Evolutionary conservation across 306 rosid species (phyloP).

Genomic region (Casuarina cunninghamiana): DNA sequence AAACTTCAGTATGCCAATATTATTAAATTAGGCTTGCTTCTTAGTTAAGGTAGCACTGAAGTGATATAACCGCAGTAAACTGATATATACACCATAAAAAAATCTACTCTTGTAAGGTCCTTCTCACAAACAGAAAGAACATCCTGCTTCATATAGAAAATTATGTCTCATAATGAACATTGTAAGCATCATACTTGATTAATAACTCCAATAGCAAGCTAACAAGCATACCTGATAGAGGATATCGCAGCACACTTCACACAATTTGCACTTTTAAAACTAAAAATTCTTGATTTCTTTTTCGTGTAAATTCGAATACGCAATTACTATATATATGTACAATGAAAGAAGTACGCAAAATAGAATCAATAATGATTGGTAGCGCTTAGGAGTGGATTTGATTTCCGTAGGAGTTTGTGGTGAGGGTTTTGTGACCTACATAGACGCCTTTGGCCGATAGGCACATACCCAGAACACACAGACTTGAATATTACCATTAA

Average conservation of each 20-base stretch:
- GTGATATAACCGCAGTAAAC: neutral
- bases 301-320: neutral
- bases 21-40: neutral
- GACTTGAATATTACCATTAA: neutral
- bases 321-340: neutral
- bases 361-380: too few species aligned
- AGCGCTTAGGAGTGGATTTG: too few species aligned
- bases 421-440: neutral
- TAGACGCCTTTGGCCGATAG: neutral
- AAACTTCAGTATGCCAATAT: neutral
- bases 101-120: neutral
- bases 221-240: slow-evolving; percentile 8
- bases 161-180: slow-evolving; percentile 3
- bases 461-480: neutral
- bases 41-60: neutral
- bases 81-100: neutral
- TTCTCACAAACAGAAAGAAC: neutral
- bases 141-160: neutral
- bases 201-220: slow-evolving; percentile 2
- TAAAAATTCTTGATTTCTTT: neutral
- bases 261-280: neutral
- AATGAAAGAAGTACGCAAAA: neutral
- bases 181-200: slow-evolving; percentile 6
- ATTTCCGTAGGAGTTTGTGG: neutral
- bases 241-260: neutral